Percentiles rank a stretch among this genome's conserved stretches.
phyloP scores from a whole-genome alignment of 805 yeast genomes.

The Nakazawaea molendinolei region DNA sequence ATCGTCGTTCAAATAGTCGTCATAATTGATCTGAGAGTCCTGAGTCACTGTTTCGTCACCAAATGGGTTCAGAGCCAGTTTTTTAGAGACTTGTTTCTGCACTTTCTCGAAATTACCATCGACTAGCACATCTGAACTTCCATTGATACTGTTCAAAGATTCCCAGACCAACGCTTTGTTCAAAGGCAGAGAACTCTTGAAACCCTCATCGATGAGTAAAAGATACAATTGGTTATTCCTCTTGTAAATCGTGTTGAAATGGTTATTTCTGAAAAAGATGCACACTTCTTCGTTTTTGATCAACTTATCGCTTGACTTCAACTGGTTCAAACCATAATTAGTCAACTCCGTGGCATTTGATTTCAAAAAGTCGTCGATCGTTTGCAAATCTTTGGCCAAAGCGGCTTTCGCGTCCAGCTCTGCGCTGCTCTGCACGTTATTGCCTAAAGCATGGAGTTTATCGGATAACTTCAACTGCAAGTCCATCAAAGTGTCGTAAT shows the following conservation, averaged over 20 bases:
- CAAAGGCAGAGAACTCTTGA: slow-evolving; percentile 22
- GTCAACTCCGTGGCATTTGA: slow-evolving; percentile 75
- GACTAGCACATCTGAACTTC: slow-evolving; percentile 56
- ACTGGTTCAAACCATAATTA: slow-evolving; percentile 46
- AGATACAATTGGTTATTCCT: slow-evolving; percentile 45
- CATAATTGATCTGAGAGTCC: slow-evolving; percentile 10
- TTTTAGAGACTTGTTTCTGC: no score
- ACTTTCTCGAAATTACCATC: neutral
- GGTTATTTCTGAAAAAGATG: slow-evolving; percentile 85
- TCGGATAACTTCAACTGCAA: slow-evolving; percentile 19
- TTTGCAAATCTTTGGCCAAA: slow-evolving; percentile 9
- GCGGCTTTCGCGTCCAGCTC: neutral
- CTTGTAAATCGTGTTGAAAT: slow-evolving; percentile 68
- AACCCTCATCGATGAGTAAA: slow-evolving; percentile 73
- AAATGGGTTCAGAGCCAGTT: slow-evolving; percentile 3
- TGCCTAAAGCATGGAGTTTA: slow-evolving; percentile 21
- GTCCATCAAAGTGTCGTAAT: slow-evolving; percentile 7
- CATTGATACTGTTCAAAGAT: slow-evolving; percentile 57
- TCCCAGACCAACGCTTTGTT: slow-evolving; percentile 70
- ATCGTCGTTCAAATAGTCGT: slow-evolving; percentile 15
- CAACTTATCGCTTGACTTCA: slow-evolving; percentile 24
- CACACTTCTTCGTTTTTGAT: slow-evolving; percentile 49
- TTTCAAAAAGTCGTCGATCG: slow-evolving; percentile 42
- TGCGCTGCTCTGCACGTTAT: slow-evolving; percentile 14
- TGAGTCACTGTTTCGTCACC: slow-evolving; percentile 6